Conservation (phyloP, 495 filamentous ascomycete genomes). For the Schizothecium vesticola region DNA sequence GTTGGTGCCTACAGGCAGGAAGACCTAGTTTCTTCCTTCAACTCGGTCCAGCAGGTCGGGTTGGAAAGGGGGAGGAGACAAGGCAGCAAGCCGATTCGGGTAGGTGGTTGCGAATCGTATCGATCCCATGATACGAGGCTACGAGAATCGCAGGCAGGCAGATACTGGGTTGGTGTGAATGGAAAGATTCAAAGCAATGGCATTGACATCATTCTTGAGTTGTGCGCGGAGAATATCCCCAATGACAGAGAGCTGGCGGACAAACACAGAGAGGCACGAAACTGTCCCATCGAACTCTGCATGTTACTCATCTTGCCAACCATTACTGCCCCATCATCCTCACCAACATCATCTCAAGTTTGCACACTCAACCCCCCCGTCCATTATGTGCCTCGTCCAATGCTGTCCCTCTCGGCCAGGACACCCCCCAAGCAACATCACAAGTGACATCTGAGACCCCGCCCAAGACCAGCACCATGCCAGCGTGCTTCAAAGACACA, state of each 20-base stretch:
- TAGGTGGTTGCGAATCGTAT: neutral
- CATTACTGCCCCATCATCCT: neutral
- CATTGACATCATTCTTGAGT: neutral
- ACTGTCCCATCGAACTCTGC: neutral
- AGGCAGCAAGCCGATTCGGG: neutral
- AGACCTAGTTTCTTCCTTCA: neutral
- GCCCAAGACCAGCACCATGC: neutral
- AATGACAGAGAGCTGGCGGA: neutral
- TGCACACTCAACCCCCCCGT: neutral
- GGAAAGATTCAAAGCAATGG: neutral
- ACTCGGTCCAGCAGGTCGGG: neutral
- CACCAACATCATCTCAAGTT: neutral
- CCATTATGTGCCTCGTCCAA: neutral
- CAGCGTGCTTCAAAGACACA: neutral
- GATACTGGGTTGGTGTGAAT: neutral
- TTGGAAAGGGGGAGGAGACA: neutral
- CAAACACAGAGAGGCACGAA: neutral
- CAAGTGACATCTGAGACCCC: too few relatives aligned
- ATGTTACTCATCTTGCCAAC: neutral
- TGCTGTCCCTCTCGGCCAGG: too few relatives aligned
- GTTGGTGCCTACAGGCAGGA: neutral
- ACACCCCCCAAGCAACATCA: too few relatives aligned
- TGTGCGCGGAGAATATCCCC: neutral
- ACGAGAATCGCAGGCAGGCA: neutral
- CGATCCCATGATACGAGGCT: neutral